Evolutionary conservation across 345 rosid genomes (phyloP).

Genomic region (Moringa oleifera): DNA sequence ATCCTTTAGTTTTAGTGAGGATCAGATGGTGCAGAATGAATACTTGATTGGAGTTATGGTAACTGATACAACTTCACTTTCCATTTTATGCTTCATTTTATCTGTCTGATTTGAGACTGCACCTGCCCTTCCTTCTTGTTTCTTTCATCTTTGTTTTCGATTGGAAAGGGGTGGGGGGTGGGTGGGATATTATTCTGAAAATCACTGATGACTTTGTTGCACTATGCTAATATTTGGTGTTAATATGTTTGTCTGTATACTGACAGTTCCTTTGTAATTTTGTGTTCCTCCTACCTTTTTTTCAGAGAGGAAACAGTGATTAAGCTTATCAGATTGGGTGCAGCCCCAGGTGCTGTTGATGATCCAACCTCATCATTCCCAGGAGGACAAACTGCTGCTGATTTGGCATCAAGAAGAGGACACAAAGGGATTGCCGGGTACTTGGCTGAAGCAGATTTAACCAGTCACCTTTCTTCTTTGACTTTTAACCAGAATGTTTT

Average conservation of each 20-base stretch:
- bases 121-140: background rate
- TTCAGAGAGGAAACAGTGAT: slow-evolving; percentile 58
- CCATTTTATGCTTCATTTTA: background rate
- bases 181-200: no score
- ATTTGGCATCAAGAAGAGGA: slow-evolving; percentile 54
- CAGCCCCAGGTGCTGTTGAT: slow-evolving; percentile 50
- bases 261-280: slow-evolving; percentile 3
- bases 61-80: no score
- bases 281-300: slow-evolving; percentile 5
- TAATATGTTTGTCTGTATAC: background rate
- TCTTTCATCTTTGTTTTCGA: background rate
- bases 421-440: slow-evolving; percentile 69
- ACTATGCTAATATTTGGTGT: no score
- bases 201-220: no score
- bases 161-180: no score
- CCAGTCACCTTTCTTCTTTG: slow-evolving; percentile 36
- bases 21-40: no score
- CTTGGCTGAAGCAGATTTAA: slow-evolving; percentile 50
- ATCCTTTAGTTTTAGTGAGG: no score
- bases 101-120: no score
- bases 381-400: slow-evolving; percentile 59
- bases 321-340: slow-evolving; percentile 45
- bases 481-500: slow-evolving; percentile 19
- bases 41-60: no score
- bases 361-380: slow-evolving; percentile 58